A percentile compares a stretch with the other conserved stretches of the same genome.
phyloP scores from a whole-genome alignment of 257 asterid species.

The Primulina eburnea region DNA sequence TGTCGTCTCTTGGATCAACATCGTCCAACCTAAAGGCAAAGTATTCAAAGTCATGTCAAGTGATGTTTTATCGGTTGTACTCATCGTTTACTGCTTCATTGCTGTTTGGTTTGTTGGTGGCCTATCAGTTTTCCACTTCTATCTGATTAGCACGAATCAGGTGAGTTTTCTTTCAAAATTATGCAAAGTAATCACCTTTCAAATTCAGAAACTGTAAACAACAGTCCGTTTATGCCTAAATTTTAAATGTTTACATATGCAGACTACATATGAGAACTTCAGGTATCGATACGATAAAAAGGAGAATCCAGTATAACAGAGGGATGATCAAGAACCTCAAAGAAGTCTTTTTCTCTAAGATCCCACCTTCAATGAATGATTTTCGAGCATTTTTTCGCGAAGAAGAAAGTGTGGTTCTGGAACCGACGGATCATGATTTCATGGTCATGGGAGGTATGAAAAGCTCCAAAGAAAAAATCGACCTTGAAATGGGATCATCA shows the following conservation, averaged over 20 bases:
- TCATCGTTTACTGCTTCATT: constrained; percentile 75
- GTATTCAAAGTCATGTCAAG: constrained; percentile 48
- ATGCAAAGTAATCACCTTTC: background rate
- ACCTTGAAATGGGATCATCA: constrained; percentile 63
- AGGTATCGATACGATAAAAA: constrained; percentile 67
- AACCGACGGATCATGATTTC: constrained; percentile 34
- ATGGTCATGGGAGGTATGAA: constrained; percentile 37
- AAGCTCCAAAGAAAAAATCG: constrained; percentile 65
- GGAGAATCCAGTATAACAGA: constrained; percentile 87
- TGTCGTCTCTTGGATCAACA: constrained; percentile 56
- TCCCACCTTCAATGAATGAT: constrained; percentile 70
- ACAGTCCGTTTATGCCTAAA: constrained; percentile 1
- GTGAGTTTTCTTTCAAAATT: constrained; percentile 26
- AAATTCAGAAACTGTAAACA: no score
- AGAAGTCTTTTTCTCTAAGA: constrained; percentile 69
- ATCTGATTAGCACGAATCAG: constrained; percentile 78
- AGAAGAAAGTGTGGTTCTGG: constrained; percentile 46
- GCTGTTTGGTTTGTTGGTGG: constrained; percentile 95
- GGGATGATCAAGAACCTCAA: constrained; percentile 60
- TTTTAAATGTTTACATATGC: constrained; percentile 26
- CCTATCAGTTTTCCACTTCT: constrained; percentile 74
- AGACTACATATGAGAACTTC: constrained; percentile 96
- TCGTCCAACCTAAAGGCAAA: constrained; percentile 45
- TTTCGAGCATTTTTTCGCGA: constrained; percentile 54
- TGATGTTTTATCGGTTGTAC: constrained; percentile 68